Evolutionary conservation across 169 alveolate species (phyloP).

Genomic region (Eimeria praecox): DNA sequence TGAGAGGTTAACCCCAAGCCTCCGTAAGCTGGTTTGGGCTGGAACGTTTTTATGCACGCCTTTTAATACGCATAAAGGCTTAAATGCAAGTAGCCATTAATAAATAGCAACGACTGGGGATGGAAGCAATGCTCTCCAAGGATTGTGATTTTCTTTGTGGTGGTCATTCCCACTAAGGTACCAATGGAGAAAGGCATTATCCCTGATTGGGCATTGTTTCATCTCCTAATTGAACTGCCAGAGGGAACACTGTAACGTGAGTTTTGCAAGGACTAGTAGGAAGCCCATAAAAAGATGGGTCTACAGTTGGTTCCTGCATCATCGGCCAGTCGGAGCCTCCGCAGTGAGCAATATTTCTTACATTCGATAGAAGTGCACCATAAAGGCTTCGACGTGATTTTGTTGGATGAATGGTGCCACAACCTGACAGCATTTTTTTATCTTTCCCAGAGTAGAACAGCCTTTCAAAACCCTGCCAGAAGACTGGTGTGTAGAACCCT

Average conservation of each 20-base stretch:
- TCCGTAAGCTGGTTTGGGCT: neutral
- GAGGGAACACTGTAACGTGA: neutral
- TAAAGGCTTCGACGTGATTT: neutral
- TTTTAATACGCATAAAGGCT: neutral
- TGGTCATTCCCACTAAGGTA: neutral
- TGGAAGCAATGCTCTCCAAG: neutral
- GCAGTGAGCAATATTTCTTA: neutral
- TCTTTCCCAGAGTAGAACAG: neutral
- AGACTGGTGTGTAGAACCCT: neutral
- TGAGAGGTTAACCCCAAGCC: neutral
- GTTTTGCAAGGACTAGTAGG: neutral
- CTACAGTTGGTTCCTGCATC: neutral
- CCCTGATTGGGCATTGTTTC: neutral
- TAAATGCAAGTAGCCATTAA: neutral
- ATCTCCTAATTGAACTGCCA: neutral
- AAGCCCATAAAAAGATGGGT: neutral
- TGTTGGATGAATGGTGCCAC: neutral
- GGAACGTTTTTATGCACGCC: neutral
- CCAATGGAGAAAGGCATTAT: neutral
- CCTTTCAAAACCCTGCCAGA: neutral
- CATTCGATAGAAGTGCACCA: neutral
- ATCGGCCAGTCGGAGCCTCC: neutral
- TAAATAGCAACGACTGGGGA: neutral
- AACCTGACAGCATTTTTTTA: neutral
- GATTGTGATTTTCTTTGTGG: neutral